These are phyloP conservation scores for Populus nigra DNA, from an alignment of 345 rosid genomes.

Conservation along the genomic window DNA sequence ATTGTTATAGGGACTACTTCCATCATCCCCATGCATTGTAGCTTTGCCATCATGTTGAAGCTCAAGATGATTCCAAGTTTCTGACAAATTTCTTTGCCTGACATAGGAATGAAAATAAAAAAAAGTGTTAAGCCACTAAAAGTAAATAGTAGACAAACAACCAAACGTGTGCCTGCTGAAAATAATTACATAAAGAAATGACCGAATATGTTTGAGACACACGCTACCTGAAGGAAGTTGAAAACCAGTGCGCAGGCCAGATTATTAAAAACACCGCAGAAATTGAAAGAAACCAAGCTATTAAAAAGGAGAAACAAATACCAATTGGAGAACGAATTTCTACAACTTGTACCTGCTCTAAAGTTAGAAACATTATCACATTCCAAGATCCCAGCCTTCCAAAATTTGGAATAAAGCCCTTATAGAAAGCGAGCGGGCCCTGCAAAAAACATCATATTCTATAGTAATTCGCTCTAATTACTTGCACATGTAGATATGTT, in stretches of 20 bases:
- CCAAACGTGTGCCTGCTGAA: background rate
- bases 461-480: background rate
- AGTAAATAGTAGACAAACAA: background rate
- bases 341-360: slow-evolving; percentile 65
- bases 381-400: slow-evolving; percentile 94
- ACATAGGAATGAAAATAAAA: background rate
- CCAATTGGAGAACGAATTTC: background rate
- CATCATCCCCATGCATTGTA: slow-evolving; percentile 2
- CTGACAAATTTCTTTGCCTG: slow-evolving; percentile 66
- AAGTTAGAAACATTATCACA: slow-evolving; percentile 82
- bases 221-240: background rate
- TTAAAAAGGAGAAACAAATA: background rate
- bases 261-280: background rate
- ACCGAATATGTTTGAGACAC: background rate
- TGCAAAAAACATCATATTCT: slow-evolving; percentile 26
- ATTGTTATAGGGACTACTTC: slow-evolving; percentile 24
- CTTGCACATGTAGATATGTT: background rate
- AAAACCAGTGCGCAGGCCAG: background rate
- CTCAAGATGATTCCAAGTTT: slow-evolving; percentile 49
- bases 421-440: slow-evolving; percentile 86
- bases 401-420: slow-evolving; percentile 92
- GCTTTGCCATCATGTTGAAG: background rate
- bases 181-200: background rate
- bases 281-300: background rate
- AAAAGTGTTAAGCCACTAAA: background rate